phyloP scores from a whole-genome alignment of 306 rosid species.

The Corylus americana region DNA sequence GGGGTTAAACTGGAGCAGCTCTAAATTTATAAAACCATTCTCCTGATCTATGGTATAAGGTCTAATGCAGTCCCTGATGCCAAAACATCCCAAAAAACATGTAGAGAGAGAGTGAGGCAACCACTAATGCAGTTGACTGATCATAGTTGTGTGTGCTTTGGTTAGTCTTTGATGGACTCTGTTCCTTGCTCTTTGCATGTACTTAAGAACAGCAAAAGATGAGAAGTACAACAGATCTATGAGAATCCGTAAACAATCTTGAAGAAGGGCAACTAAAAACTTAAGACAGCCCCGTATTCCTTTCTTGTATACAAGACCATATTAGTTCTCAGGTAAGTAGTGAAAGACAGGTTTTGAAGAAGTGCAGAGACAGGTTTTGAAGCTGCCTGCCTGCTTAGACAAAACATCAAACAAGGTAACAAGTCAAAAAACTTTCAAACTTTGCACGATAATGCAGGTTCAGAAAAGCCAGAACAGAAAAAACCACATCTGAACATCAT shows the following conservation, averaged over 20 bases:
- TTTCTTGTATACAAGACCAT: too few relatives aligned
- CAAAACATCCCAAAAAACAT: conserved; percentile 6
- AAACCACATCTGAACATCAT: too few relatives aligned
- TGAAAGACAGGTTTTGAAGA: neutral
- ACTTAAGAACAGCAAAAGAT: neutral
- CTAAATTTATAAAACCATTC: neutral
- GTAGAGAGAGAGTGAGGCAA: conserved; percentile 1
- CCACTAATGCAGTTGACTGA: too few relatives aligned
- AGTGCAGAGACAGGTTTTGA: neutral
- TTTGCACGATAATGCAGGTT: neutral
- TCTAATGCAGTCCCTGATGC: neutral
- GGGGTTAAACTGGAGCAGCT: conserved; percentile 37
- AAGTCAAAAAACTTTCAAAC: neutral
- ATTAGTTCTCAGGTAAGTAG: too few relatives aligned
- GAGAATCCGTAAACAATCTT: neutral
- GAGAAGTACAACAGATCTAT: neutral
- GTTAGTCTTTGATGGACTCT: neutral
- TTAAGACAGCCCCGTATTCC: neutral
- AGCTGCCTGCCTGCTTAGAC: neutral
- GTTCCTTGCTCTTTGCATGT: neutral
- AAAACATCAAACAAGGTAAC: neutral
- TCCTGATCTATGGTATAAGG: neutral
- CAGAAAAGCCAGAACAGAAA: neutral
- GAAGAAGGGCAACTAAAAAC: neutral
- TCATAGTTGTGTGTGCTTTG: neutral